A percentile compares a stretch with the other conserved stretches of the same genome.
Conservation (phyloP, 345 rosid species). For the Tarenaya hassleriana region DNA sequence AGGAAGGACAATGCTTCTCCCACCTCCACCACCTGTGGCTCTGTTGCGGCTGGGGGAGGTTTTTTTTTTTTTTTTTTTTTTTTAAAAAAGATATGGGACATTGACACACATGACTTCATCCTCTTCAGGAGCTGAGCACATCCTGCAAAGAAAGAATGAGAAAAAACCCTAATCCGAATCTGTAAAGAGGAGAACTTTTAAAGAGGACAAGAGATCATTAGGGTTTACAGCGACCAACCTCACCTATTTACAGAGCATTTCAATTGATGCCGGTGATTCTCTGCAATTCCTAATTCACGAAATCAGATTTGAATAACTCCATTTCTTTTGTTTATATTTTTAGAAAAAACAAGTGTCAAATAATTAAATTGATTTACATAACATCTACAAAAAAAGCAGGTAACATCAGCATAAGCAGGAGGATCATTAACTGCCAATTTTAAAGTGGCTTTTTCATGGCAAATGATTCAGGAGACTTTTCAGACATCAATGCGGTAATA, state of each 20-base stretch:
- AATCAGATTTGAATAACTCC: too few relatives aligned
- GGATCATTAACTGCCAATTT: neutral
- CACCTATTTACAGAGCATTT: too few relatives aligned
- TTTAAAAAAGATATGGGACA: slow-evolving; percentile 14
- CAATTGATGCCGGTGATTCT: too few relatives aligned
- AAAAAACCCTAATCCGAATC: neutral
- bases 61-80: too few relatives aligned
- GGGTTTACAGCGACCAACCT: too few relatives aligned
- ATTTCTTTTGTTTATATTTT: too few relatives aligned
- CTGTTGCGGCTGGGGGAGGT: slow-evolving; percentile 5
- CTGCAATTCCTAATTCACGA: too few relatives aligned
- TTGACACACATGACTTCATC: slow-evolving; percentile 13
- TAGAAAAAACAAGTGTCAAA: too few relatives aligned
- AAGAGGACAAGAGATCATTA: too few relatives aligned
- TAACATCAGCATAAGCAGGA: neutral
- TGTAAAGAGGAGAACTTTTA: slow-evolving; percentile 14
- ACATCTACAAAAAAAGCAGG: neutral
- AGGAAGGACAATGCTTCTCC: slow-evolving; percentile 8
- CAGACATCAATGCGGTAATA: neutral
- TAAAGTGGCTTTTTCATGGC: neutral
- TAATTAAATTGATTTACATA: neutral
- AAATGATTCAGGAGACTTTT: too few relatives aligned
- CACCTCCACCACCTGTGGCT: slow-evolving; percentile 11
- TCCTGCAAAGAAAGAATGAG: slow-evolving; percentile 4
- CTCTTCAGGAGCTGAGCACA: slow-evolving; percentile 11